phyloP scores from a whole-genome alignment of 2,329 filamentous ascomycete genomes.

The Clonostachys chloroleuca region DNA sequence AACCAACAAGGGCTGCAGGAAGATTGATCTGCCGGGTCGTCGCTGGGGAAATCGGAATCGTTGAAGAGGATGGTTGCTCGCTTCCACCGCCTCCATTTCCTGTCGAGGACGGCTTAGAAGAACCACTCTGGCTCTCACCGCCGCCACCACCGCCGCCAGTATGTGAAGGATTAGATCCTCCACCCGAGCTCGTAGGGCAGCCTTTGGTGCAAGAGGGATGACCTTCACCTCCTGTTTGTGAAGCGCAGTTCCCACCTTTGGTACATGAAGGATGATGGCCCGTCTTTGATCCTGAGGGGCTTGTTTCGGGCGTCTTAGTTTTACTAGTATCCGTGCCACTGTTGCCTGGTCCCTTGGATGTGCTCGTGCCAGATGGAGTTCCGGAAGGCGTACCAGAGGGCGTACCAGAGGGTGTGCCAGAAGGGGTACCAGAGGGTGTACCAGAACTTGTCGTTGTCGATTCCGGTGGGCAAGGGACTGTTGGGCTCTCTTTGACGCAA shows the following conservation, averaged over 20 bases:
- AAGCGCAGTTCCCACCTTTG: conserved; percentile 2
- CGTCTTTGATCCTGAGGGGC: not conserved
- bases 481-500: conserved; percentile 14
- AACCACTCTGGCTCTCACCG: not conserved
- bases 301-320: not conserved
- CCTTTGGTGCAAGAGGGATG: not conserved
- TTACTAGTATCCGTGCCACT: not conserved
- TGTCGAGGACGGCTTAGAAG: not conserved
- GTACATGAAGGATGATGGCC: not conserved
- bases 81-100: conserved; percentile 1
- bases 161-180: not conserved
- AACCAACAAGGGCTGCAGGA: too few species aligned
- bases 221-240: too few species aligned
- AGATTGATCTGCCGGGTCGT: too few species aligned
- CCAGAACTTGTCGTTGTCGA: not conserved
- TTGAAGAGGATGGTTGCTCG: not conserved
- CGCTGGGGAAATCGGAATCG: too few species aligned
- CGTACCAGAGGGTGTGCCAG: too few species aligned
- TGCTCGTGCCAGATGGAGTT: too few species aligned
- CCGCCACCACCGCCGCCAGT: not conserved
- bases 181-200: conserved; percentile 1
- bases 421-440: too few species aligned
- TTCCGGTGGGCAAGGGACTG: conserved; percentile 8
- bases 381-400: too few species aligned
- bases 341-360: not conserved